Conservation (phyloP, 306 rosid species). For the Arachis hypogaea region DNA sequence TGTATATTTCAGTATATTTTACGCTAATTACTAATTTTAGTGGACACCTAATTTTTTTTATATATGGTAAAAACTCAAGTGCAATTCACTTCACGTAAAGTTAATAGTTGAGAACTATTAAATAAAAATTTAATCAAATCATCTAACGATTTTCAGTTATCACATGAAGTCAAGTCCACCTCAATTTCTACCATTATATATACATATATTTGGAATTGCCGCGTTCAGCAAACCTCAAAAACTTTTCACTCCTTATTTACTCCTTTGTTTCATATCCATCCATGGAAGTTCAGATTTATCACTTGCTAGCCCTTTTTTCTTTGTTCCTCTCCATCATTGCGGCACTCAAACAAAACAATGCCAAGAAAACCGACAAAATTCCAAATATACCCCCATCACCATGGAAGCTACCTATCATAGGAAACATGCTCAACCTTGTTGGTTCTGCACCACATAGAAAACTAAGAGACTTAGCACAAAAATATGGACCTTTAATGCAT, state of each 20-base stretch:
- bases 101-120: too few species aligned
- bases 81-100: too few species aligned
- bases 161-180: too few species aligned
- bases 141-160: too few species aligned
- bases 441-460: conserved; percentile 10
- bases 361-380: neutral
- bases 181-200: too few species aligned
- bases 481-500: conserved; percentile 45
- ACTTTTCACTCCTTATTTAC: too few species aligned
- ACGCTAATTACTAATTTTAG: neutral
- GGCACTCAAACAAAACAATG: neutral
- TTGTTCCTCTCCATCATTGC: neutral
- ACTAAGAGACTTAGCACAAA: conserved; percentile 12
- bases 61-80: too few species aligned
- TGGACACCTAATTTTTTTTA: conserved; percentile 39
- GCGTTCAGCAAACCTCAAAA: too few species aligned
- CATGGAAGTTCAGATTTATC: neutral
- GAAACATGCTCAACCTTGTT: conserved; percentile 34
- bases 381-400: conserved; percentile 29
- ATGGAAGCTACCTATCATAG: conserved; percentile 27
- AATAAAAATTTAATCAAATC: too few species aligned
- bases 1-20: too few species aligned
- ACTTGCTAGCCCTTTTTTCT: neutral
- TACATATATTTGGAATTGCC: too few species aligned
- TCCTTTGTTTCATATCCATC: neutral